A percentile compares a stretch with the other conserved stretches of the same genome.
phyloP scores from a whole-genome alignment of 768 basidiomycete species.

The Suillus luteus region DNA sequence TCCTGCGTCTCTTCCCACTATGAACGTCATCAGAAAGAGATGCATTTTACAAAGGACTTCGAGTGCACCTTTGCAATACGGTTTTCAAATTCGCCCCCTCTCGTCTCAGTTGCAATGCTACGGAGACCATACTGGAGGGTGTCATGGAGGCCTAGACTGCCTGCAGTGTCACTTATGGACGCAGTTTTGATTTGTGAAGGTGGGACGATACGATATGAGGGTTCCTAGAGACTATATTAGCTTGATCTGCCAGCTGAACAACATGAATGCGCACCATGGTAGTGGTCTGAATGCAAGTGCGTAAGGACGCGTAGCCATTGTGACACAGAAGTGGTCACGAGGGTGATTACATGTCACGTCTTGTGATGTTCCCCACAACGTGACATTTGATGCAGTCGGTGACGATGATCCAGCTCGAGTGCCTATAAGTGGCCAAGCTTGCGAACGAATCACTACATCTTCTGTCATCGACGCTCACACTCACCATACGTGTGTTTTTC shows the following conservation, averaged over 20 bases:
- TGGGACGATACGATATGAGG: conserved; percentile 69
- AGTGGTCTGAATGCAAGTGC: conserved; percentile 6
- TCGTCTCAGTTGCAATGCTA: conserved; percentile 74
- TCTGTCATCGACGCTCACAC: neutral
- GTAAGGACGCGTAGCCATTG: conserved; percentile 22
- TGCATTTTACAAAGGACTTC: conserved; percentile 8
- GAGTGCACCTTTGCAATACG: conserved; percentile 71
- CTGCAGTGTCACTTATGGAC: conserved; percentile 66
- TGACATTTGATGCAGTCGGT: conserved; percentile 15
- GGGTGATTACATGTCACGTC: conserved; percentile 30
- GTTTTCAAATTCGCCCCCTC: conserved; percentile 55
- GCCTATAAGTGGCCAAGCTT: conserved; percentile 14
- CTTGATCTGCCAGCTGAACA: neutral
- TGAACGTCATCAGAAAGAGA: neutral
- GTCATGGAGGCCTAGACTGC: conserved; percentile 84
- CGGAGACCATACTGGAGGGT: conserved; percentile 83
- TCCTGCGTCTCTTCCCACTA: conserved; percentile 97
- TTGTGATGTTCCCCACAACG: conserved; percentile 29
- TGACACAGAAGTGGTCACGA: conserved; percentile 14
- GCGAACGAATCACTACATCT: neutral
- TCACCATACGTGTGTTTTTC: neutral
- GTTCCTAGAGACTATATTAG: conserved; percentile 33
- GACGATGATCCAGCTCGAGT: conserved; percentile 9
- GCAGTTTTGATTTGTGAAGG: conserved; percentile 54
- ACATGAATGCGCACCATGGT: conserved; percentile 24